These are phyloP conservation scores for Phaseolus coccineus DNA, from an alignment of 331 rosid genomes.

Conservation along the genomic window DNA sequence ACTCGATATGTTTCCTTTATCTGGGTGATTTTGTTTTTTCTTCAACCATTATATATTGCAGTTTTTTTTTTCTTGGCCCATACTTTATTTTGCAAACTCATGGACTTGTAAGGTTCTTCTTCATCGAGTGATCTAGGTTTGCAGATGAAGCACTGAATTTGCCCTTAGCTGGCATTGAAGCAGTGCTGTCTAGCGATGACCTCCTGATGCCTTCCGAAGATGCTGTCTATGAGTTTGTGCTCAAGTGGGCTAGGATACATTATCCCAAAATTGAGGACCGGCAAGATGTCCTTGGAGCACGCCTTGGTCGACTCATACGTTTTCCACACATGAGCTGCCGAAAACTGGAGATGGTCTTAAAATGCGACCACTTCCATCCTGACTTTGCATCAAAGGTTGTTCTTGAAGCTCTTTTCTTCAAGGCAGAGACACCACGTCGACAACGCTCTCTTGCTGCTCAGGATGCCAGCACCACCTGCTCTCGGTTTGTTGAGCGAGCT, in stretches of 20 bases:
- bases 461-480: slow-evolving; percentile 5
- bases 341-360: slow-evolving; percentile 55
- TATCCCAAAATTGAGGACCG: slow-evolving; percentile 56
- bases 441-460: slow-evolving; percentile 40
- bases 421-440: slow-evolving; percentile 42
- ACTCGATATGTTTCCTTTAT: neutral
- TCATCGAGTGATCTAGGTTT: slow-evolving; percentile 43
- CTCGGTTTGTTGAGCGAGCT: neutral
- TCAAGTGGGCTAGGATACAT: slow-evolving; percentile 58
- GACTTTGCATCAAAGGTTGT: slow-evolving; percentile 54
- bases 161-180: slow-evolving; percentile 64
- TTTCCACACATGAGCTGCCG: slow-evolving; percentile 62
- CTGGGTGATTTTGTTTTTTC: neutral
- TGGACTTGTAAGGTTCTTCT: neutral
- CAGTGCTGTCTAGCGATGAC: slow-evolving; percentile 56
- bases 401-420: slow-evolving; percentile 63
- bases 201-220: slow-evolving; percentile 62
- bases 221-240: slow-evolving; percentile 54
- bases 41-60: neutral
- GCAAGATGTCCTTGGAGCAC: slow-evolving; percentile 49
- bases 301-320: slow-evolving; percentile 55
- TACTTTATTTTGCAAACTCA: too few species aligned
- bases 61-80: too few species aligned
- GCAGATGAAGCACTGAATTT: slow-evolving; percentile 55
- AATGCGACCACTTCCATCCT: slow-evolving; percentile 54